phyloP scores from a whole-genome alignment of 2,329 filamentous ascomycete species.

The Laburnicola sp. region DNA sequence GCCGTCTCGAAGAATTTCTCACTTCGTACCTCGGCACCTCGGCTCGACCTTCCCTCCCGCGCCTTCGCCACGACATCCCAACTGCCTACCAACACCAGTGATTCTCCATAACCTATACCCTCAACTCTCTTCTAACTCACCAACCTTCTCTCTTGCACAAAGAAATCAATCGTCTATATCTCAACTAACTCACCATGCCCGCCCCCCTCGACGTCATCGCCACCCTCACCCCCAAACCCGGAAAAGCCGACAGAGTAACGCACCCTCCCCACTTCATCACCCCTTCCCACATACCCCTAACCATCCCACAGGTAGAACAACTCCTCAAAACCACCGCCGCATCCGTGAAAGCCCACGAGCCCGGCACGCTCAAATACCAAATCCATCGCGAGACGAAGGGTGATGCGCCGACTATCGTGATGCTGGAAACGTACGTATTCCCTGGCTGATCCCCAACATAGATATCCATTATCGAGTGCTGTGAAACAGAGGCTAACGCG shows the following conservation, averaged over 20 bases:
- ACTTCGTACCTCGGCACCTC: conserved; percentile 9
- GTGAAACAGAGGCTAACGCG: neutral
- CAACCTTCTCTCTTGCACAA: neutral
- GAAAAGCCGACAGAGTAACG: conserved; percentile 37
- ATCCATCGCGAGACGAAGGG: conserved; percentile 35
- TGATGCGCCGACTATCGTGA: conserved; percentile 31
- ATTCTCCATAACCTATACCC: neutral
- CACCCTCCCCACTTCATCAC: neutral
- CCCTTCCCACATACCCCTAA: neutral
- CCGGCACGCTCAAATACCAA: conserved; percentile 39
- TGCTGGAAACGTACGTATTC: conserved; percentile 38
- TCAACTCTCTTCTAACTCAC: neutral
- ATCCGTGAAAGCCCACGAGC: conserved; percentile 38
- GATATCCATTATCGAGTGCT: no score
- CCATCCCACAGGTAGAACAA: conserved; percentile 32
- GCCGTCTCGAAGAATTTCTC: neutral
- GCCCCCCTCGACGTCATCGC: conserved; percentile 35
- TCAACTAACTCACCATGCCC: conserved; percentile 15
- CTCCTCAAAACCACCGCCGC: conserved; percentile 28
- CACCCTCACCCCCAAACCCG: conserved; percentile 35
- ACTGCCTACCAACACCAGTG: neutral
- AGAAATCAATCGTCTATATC: no score
- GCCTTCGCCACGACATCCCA: neutral
- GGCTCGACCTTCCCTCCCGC: neutral
- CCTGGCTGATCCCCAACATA: no score